Base-by-base conservation (phyloP, 148 eudicot genomes). In the Cornus controversa region DNA sequence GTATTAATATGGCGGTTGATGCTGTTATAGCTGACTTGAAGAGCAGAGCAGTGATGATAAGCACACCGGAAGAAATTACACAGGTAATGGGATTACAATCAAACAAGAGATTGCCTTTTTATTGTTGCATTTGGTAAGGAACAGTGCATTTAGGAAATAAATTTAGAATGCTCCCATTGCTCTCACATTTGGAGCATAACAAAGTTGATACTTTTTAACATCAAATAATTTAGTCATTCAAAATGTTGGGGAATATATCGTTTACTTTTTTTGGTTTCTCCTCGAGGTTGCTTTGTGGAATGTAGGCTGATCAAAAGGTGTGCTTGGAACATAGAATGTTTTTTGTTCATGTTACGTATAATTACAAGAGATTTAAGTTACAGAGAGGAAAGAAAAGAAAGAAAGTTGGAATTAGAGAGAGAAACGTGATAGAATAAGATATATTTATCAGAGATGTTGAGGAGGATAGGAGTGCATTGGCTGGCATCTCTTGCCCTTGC, bases 11-110 rank as follows among this genome's bases (percentile, higher is more conserved):
- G 97, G 99, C 99, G 29, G 91, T 96, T 75, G 87, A 89, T 75
- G 97, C 99, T 84, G 95, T 90, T 53, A 79, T 93, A 58, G 79
- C 86, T 65, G 89, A 92, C 76, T 77, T 96, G 83, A 96, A 96
- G 81, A 88, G 88, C 82, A 81, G 89, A 80, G 97, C 99, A 65
- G 77, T 87, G 71, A 93, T 91, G 98, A 93, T 96, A 78, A 96
- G 99, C 87, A 93, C 97, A 40, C 94, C 95, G 11, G 98, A 93
- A 81, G 99, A 93, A 82, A 96, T 96, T 80, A 86, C 92, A 6
- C 99, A 96, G 97, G 99, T 94, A 82, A 80, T 36, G 29, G n/a
- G 34, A 16, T 40, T 24, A n/a, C 34, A 28, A 40, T 15, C 42
- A 62, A 15, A 65, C 5, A 13, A 53, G 25, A 6, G 14, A 28